Conservation (phyloP, 495 filamentous ascomycete species). For the Xylaria palmicola region DNA sequence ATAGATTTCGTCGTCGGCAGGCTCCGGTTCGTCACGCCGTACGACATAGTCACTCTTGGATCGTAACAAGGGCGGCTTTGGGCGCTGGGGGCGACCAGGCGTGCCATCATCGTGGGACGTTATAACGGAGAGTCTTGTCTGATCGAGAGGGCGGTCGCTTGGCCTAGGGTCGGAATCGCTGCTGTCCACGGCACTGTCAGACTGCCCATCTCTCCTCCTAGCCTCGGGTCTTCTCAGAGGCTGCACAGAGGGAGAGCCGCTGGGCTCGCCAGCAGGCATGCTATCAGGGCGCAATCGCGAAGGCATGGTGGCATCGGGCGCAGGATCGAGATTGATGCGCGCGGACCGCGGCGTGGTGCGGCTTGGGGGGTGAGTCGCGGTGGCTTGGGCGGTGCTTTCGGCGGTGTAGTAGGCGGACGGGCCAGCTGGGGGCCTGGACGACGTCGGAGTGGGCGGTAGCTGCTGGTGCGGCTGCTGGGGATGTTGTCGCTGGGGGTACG, state of each 20-base stretch:
- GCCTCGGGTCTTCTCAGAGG: conserved; percentile 4
- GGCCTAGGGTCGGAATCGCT: conserved; percentile 30
- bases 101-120: conserved; percentile 29
- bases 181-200: conserved; percentile 25
- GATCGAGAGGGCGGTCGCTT: conserved; percentile 33
- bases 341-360: background rate
- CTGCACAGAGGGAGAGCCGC: background rate
- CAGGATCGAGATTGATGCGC: conserved; percentile 8
- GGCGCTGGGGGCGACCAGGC: conserved; percentile 26
- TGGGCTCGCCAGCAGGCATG: conserved; percentile 12
- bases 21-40: conserved; percentile 40
- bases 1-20: conserved; percentile 38
- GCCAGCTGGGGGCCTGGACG: background rate
- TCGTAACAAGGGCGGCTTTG: conserved; percentile 60
- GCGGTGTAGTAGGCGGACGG: background rate
- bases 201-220: conserved; percentile 20
- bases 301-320: conserved; percentile 21
- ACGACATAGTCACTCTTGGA: conserved; percentile 72
- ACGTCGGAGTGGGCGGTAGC: background rate
- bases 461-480: background rate
- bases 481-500: background rate
- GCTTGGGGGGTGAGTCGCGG: background rate
- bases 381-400: conserved; percentile 3
- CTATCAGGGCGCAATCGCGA: conserved; percentile 21
- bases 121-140: conserved; percentile 16